Base-by-base conservation (phyloP, 805 yeast species). In the Isabelozyma rhagii region DNA sequence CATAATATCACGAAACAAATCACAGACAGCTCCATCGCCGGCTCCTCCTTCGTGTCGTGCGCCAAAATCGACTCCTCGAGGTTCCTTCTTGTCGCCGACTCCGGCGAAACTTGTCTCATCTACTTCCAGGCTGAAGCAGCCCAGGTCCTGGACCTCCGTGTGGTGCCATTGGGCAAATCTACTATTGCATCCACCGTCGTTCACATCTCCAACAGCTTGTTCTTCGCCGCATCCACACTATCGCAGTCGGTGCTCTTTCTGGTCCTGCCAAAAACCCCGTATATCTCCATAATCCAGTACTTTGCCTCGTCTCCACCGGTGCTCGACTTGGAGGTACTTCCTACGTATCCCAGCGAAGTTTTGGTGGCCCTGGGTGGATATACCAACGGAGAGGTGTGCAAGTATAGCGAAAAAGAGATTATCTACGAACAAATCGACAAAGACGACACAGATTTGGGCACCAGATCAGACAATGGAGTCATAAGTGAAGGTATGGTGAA, bases 301-400 rank as follows among this genome's bases (percentile, higher is more conserved):
- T 38, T 62, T 15, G 51, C 60, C 0, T 59, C 68, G 14, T 58
- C 72, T 2, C 69, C 75, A 8, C 75, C 77, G 3, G 49, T 72
- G 6, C 48, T 71, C 15, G 64, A 62, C 44, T 42, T 70, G 10
- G 48, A 51, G 18, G 28, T 27, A 7, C 40, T 45, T 3, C 3
- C 36, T 2, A 13, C 36, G 10, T 31, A 31, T 8, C 36, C 36
- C 5, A 4, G 5, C 4, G n/a, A 31, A 10, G 13, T 68, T 4
- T 50, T 63, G 15, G 47, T 63, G 11, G 63, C 70, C 41, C 71
- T 66, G 46, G 75, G 75, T 11, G 74, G 74, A 1, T 63, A 66
- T 49, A 61, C 67, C 25, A 61, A 67, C 43, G 72, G 74, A 1
- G 74, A 71, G 45, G 51, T 65, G 39, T 48, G 54, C 45, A 55